Conservation (phyloP, 768 basidiomycete genomes). For the Auricularia auricula-judae region DNA sequence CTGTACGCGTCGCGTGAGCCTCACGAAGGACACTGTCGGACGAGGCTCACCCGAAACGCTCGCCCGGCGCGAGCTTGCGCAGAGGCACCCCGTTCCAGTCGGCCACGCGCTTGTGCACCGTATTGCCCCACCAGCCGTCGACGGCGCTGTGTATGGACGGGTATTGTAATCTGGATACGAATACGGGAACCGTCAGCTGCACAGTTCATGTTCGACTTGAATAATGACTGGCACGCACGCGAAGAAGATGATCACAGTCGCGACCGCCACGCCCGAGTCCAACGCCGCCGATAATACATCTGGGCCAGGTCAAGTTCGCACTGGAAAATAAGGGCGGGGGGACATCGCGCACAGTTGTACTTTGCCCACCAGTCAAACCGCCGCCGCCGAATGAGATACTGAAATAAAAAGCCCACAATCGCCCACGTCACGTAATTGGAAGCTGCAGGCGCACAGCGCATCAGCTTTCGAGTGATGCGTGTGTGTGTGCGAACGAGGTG, state of each 20-base stretch:
- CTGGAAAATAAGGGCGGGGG: background rate
- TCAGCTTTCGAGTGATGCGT: too few species aligned
- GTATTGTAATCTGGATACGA: conserved; percentile 20
- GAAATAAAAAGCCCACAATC: conserved; percentile 17
- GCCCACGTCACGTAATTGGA: conserved; percentile 7
- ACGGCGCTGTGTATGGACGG: conserved; percentile 19
- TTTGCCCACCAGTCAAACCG: conserved; percentile 20
- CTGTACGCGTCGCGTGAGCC: background rate
- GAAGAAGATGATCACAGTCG: conserved; percentile 20
- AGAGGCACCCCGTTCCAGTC: background rate
- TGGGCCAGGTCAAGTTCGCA: background rate
- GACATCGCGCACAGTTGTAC: conserved; percentile 19
- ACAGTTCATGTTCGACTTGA: too few species aligned
- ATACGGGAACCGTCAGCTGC: too few species aligned
- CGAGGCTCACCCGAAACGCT: background rate
- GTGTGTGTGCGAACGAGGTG: conserved; percentile 8
- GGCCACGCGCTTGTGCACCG: conserved; percentile 12
- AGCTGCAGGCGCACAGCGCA: conserved; percentile 3
- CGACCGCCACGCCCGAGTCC: conserved; percentile 19
- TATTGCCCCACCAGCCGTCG: conserved; percentile 29
- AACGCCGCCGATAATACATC: conserved; percentile 21
- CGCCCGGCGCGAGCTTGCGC: background rate
- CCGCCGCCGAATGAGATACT: conserved; percentile 20
- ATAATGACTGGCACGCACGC: background rate
- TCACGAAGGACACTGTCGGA: background rate